Base-by-base conservation (phyloP, 257 asterid species). In the Craterostigma plantagineum region DNA sequence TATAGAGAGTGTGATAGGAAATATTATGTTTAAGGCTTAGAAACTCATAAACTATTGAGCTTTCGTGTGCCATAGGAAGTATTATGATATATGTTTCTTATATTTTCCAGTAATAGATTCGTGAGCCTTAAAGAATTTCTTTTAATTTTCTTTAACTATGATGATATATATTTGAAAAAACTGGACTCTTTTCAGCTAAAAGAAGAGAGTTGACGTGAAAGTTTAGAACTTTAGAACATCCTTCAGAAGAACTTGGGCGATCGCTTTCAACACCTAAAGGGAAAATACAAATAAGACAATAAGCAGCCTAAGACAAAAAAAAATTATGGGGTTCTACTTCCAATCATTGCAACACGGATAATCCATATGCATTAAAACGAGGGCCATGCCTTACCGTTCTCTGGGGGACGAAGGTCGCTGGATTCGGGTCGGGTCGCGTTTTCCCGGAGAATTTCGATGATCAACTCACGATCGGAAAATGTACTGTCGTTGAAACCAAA, bases 151-250 rank as follows among this genome's bases (percentile, higher is more conserved):
- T n/a, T n/a, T n/a, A n/a, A n/a, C n/a, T n/a, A n/a, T n/a, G n/a
- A n/a, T n/a, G n/a, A n/a, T n/a, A n/a, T n/a, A 23, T 6, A 23
- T 6, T 23, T 23, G 6, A 18, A 7, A 1, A 81, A 63, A 81
- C 77, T 10, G 94, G 94, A 51, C 94, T 82, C 62, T 72, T 82
- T 46, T 92, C 90, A 11, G 94, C 94, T 58, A 81, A 64, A 41
- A 81, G 75, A 36, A 90, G 92, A 6, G 94, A 82, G 68, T 92
- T 82, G 50, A 82, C 78, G 49, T 82, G 94, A 46, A 82, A 62
- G 34, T 79, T 75, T 69, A 72, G 33, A 35, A 75, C 66, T 45
- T 64, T 64, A 0, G 91, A 59, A 69, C 70, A 62, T 50, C 74
- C 92, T 53, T 68, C 72, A 33, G 78, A 69, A 69, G 72, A 77